These are phyloP conservation scores for Ophiocytium majus DNA, from an alignment of 352 stramenopile species.

Conservation along the genomic window DNA sequence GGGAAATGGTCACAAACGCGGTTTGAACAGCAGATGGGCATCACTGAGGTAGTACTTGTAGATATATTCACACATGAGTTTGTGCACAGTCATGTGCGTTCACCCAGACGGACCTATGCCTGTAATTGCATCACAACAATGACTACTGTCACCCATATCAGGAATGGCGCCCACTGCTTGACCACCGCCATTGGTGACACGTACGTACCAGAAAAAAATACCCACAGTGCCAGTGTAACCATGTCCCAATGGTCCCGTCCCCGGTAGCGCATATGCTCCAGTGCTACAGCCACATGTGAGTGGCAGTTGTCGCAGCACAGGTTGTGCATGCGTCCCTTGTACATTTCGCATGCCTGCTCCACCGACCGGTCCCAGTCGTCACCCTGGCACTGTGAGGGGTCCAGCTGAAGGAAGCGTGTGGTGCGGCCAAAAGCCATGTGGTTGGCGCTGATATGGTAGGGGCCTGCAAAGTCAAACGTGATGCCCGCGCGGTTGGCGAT, in stretches of 20 bases:
- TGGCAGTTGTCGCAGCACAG: slow-evolving; percentile 90
- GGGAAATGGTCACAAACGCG: too few relatives aligned
- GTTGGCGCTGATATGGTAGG: slow-evolving; percentile 80
- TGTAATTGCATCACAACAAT: slow-evolving; percentile 32
- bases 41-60: too few relatives aligned
- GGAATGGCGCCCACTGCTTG: slow-evolving; percentile 58
- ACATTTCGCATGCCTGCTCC: slow-evolving; percentile 71
- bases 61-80: too few relatives aligned
- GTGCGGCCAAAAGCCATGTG: slow-evolving; percentile 78
- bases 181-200: slow-evolving; percentile 53
- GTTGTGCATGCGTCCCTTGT: slow-evolving; percentile 84
- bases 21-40: too few relatives aligned
- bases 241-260: slow-evolving; percentile 61
- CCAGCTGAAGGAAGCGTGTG: slow-evolving; percentile 79
- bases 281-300: slow-evolving; percentile 75
- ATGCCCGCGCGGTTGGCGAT: slow-evolving; percentile 76
- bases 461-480: slow-evolving; percentile 87
- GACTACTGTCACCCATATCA: slow-evolving; percentile 45
- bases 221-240: slow-evolving; percentile 59
- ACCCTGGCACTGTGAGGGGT: slow-evolving; percentile 58
- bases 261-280: slow-evolving; percentile 59
- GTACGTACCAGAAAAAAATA: slow-evolving; percentile 61
- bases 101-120: slow-evolving; percentile 7
- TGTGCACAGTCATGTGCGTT: too few relatives aligned
- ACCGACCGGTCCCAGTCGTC: slow-evolving; percentile 77